These are phyloP conservation scores for Nakaseomyces nivariensis DNA, from an alignment of 1,139 yeast species.

Conservation along the genomic window DNA sequence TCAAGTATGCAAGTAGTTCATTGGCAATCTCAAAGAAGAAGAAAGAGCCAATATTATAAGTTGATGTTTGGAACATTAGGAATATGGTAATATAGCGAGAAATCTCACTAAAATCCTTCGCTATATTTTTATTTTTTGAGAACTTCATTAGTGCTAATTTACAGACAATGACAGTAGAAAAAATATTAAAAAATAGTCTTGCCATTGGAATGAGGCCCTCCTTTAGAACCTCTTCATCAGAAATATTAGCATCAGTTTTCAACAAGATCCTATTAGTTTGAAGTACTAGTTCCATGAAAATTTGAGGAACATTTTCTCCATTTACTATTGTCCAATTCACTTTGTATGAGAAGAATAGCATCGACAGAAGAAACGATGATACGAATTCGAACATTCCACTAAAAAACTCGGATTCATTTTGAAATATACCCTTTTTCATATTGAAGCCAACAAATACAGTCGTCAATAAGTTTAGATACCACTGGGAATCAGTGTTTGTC, in stretches of 20 bases:
- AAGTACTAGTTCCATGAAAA: not conserved
- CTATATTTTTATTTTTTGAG: slow-evolving; percentile 3
- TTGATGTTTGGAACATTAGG: slow-evolving; percentile 60
- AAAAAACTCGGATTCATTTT: slow-evolving; percentile 21
- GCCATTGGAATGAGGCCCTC: slow-evolving; percentile 27
- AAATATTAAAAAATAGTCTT: slow-evolving; percentile 24
- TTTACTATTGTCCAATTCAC: slow-evolving; percentile 40
- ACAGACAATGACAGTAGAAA: slow-evolving; percentile 17
- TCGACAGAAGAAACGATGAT: slow-evolving; percentile 33
- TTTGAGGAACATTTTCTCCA: slow-evolving; percentile 12
- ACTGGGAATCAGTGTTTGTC: slow-evolving; percentile 32
- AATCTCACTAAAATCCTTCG: slow-evolving; percentile 21
- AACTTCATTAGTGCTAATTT: slow-evolving; percentile 25
- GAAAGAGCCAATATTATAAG: slow-evolving; percentile 63
- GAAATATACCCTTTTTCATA: not conserved
- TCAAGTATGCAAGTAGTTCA: slow-evolving; percentile 5
- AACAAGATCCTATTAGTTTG: not conserved
- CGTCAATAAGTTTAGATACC: slow-evolving; percentile 42
- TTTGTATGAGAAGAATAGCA: slow-evolving; percentile 47
- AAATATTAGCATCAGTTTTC: not conserved
- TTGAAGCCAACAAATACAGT: slow-evolving; percentile 25
- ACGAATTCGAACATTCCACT: slow-evolving; percentile 30
- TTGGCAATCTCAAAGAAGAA: slow-evolving; percentile 38
- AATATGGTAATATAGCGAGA: slow-evolving; percentile 44
- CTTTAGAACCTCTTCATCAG: slow-evolving; percentile 6